These are phyloP conservation scores for Penicillium sp. DNA, from an alignment of 2,329 filamentous ascomycete genomes.

Conservation along the genomic window DNA sequence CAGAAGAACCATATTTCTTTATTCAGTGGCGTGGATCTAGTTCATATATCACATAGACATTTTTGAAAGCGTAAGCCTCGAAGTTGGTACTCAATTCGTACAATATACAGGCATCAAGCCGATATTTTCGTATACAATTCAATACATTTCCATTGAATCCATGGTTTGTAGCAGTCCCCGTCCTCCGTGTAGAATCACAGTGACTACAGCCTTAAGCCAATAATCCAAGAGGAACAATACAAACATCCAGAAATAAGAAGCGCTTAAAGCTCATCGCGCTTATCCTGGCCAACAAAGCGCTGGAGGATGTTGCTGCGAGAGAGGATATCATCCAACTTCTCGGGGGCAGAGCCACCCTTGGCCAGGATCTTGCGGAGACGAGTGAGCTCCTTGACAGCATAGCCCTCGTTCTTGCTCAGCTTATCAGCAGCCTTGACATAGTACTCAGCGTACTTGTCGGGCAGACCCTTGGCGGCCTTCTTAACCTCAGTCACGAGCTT, in stretches of 20 bases:
- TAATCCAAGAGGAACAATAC: conserved; percentile 20
- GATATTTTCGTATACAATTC: conserved; percentile 6
- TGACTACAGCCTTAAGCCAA: not conserved
- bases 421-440: conserved; percentile 91
- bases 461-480: conserved; percentile 66
- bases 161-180: not conserved
- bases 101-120: conserved; percentile 11
- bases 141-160: not conserved
- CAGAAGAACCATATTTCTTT: not conserved
- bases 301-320: conserved; percentile 84
- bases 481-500: conserved; percentile 70
- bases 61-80: not conserved
- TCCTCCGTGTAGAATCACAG: not conserved
- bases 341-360: conserved; percentile 80
- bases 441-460: conserved; percentile 87
- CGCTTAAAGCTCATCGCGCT: conserved; percentile 68
- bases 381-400: conserved; percentile 79
- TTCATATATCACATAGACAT: not conserved
- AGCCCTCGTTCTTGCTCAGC: conserved; percentile 72
- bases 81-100: conserved; percentile 6
- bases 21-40: not conserved
- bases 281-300: conserved; percentile 66
- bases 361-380: conserved; percentile 75
- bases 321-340: conserved; percentile 86
- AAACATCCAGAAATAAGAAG: conserved; percentile 15